phyloP scores from a whole-genome alignment of 73 alveolate genomes.

The Blepharisma japonicum region DNA sequence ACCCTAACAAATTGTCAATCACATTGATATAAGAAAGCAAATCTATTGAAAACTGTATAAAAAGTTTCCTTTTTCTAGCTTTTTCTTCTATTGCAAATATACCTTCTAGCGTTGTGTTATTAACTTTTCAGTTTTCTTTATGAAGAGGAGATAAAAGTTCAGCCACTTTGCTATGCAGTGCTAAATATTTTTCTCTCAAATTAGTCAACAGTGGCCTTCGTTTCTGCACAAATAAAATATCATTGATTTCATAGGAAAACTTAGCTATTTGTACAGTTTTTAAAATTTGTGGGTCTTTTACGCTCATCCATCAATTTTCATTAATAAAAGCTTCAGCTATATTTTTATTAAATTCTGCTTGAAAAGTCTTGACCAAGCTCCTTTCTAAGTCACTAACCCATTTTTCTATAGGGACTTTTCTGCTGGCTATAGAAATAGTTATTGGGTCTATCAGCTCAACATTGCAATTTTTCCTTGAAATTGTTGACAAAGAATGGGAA shows the following conservation, averaged over 20 bases:
- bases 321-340: background rate
- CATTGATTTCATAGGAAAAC: background rate
- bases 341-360: background rate
- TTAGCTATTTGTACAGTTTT: background rate
- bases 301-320: background rate
- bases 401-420: background rate
- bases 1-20: too few relatives aligned
- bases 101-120: too few relatives aligned
- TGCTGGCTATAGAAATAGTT: background rate
- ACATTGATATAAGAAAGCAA: too few relatives aligned
- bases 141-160: too few relatives aligned
- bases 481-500: background rate
- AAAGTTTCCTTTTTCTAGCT: too few relatives aligned
- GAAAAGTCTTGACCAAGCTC: background rate
- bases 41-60: too few relatives aligned
- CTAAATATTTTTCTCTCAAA: too few relatives aligned
- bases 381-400: slow-evolving; percentile 25
- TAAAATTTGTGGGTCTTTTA: background rate
- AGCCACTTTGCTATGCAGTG: too few relatives aligned
- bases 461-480: background rate
- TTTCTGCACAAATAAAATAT: too few relatives aligned
- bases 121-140: too few relatives aligned
- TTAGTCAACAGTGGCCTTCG: too few relatives aligned
- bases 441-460: background rate
- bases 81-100: too few relatives aligned